Evolutionary conservation across 192 early-diverging fungal species (phyloP).

Genomic region (Linnemannia hyalina): DNA sequence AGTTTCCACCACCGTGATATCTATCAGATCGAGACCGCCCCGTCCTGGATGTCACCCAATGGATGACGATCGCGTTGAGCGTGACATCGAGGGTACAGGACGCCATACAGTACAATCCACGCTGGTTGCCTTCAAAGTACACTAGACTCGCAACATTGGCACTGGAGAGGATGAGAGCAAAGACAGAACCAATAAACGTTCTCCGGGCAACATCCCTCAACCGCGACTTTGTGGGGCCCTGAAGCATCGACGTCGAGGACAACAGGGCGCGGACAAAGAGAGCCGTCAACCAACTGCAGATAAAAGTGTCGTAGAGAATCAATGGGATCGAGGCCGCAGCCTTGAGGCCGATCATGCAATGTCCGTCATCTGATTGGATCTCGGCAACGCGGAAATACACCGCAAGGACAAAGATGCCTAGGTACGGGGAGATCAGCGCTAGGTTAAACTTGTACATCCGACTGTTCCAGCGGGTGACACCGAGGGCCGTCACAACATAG

Average conservation of each 20-base stretch:
- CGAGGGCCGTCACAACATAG: conserved; percentile 32
- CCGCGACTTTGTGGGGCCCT: conserved; percentile 38
- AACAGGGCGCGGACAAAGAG: conserved; percentile 35
- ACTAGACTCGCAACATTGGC: conserved; percentile 56
- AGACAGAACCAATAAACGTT: conserved; percentile 52
- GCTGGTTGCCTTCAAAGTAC: conserved; percentile 50
- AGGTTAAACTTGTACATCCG: conserved; percentile 57
- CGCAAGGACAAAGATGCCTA: conserved; percentile 40
- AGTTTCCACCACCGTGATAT: neutral
- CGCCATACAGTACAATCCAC: conserved; percentile 59
- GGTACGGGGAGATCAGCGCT: conserved; percentile 46
- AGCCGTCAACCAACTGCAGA: conserved; percentile 32
- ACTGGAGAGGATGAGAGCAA: conserved; percentile 52
- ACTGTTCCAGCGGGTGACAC: conserved; percentile 47
- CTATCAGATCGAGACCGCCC: neutral
- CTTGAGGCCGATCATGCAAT: conserved; percentile 37
- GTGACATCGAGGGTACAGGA: conserved; percentile 63
- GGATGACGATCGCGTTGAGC: conserved; percentile 58
- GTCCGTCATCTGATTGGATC: conserved; percentile 14
- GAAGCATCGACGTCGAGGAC: conserved; percentile 42
- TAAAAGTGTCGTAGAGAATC: conserved; percentile 38
- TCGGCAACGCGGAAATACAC: conserved; percentile 35
- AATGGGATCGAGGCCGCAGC: neutral
- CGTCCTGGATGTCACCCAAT: conserved; percentile 58
- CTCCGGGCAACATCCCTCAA: conserved; percentile 52